Conservation (phyloP, 208 protist genomes). For the Endotrypanum monterogeii region DNA sequence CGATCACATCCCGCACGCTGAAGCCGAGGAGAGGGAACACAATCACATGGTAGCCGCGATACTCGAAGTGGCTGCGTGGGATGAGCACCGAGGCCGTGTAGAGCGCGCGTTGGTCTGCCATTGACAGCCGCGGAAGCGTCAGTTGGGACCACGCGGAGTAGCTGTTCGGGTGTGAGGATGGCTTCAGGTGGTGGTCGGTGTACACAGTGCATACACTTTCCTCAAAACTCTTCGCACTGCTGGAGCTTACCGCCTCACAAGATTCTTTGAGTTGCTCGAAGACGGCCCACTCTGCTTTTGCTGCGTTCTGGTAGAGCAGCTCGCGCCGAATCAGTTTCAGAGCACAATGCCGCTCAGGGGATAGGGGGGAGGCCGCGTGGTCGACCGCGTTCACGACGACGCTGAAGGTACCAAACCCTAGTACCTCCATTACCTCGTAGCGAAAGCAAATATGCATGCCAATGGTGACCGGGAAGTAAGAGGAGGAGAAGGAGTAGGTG, state of each 20-base stretch:
- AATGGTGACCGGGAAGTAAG: slow-evolving; percentile 87
- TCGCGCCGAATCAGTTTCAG: slow-evolving; percentile 34
- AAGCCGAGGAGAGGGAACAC: slow-evolving; percentile 64
- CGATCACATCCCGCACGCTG: slow-evolving; percentile 62
- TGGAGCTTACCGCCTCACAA: slow-evolving; percentile 8
- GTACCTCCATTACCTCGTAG: slow-evolving; percentile 73
- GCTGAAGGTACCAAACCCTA: slow-evolving; percentile 87
- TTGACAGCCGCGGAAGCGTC: slow-evolving; percentile 8
- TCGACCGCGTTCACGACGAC: slow-evolving; percentile 83
- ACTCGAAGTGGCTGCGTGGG: slow-evolving; percentile 41
- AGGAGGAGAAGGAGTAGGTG: slow-evolving; percentile 2
- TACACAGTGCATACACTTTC: not conserved
- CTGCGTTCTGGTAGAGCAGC: slow-evolving; percentile 45
- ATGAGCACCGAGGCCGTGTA: slow-evolving; percentile 14
- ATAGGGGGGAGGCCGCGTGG: slow-evolving; percentile 50
- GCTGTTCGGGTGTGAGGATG: not conserved
- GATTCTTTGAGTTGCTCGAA: slow-evolving; percentile 38
- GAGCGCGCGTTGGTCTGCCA: slow-evolving; percentile 16
- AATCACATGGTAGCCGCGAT: slow-evolving; percentile 60
- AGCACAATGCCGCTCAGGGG: slow-evolving; percentile 33
- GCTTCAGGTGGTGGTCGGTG: not conserved
- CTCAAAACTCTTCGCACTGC: slow-evolving; percentile 4
- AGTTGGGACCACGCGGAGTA: not conserved
- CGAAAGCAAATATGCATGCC: slow-evolving; percentile 94
- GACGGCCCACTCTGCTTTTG: slow-evolving; percentile 46